Evolutionary conservation across 2,329 filamentous ascomycete genomes (phyloP).

Genomic region (Fusarium sp.): DNA sequence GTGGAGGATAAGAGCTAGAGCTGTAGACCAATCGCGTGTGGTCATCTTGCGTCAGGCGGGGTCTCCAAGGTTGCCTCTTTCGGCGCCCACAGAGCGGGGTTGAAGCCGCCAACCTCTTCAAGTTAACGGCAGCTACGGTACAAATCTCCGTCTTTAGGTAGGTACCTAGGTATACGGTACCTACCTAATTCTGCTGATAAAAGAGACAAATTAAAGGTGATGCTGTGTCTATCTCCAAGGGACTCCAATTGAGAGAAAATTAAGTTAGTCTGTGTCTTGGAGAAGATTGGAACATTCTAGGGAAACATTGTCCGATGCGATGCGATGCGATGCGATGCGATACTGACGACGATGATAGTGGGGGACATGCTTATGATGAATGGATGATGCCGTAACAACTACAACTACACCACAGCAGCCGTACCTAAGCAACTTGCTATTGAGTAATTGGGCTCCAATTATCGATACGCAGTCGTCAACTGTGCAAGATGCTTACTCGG

Average conservation of each 20-base stretch:
- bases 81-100: slow-evolving; percentile 24
- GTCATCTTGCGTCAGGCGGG: slow-evolving; percentile 9
- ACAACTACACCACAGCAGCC: not conserved
- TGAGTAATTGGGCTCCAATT: not conserved
- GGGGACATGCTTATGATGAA: slow-evolving; percentile 15
- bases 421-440: not conserved
- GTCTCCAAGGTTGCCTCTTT: slow-evolving; percentile 17
- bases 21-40: slow-evolving; percentile 6
- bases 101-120: not conserved
- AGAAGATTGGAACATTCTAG: slow-evolving; percentile 9
- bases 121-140: slow-evolving; percentile 27
- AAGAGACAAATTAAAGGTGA: not conserved
- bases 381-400: slow-evolving; percentile 22
- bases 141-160: slow-evolving; percentile 15
- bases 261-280: not conserved
- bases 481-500: not conserved
- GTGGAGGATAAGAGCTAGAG: slow-evolving; percentile 11
- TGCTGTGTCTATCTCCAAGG: not conserved
- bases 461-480: not conserved
- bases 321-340: not conserved
- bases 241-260: slow-evolving; percentile 6
- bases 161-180: no score
- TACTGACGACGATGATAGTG: slow-evolving; percentile 19
- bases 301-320: slow-evolving; percentile 8
- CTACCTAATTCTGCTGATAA: not conserved